These are phyloP conservation scores for Colletotrichum tropicicola DNA, from an alignment of 2,329 filamentous ascomycete genomes.

Conservation along the genomic window DNA sequence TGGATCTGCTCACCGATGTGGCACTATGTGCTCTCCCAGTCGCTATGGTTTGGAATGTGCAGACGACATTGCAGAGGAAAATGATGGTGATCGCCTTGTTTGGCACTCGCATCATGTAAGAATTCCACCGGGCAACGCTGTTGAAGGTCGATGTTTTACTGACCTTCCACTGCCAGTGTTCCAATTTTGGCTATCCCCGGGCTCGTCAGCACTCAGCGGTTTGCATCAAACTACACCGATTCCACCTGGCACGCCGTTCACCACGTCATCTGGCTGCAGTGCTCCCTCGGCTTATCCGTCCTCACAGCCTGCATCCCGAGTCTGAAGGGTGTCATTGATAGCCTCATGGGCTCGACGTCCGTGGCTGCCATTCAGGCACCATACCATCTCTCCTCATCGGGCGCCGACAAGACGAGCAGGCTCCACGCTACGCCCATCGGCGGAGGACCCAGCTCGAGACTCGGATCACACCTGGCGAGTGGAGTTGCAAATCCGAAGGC, in stretches of 20 bases:
- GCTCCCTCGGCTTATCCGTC: background rate
- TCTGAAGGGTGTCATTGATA: constrained; percentile 7
- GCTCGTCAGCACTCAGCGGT: background rate
- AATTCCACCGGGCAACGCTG: background rate
- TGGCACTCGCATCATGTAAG: background rate
- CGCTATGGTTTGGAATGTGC: constrained; percentile 14
- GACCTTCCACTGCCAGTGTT: background rate
- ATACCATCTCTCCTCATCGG: background rate
- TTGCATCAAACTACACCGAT: background rate
- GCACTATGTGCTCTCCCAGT: background rate
- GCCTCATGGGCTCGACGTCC: background rate
- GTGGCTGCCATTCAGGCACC: constrained; percentile 1
- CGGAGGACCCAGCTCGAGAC: background rate
- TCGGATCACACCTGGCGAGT: background rate
- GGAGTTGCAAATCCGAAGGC: background rate
- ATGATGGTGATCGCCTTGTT: background rate
- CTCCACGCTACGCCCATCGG: background rate
- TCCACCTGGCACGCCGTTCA: background rate
- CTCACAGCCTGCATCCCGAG: constrained; percentile 9
- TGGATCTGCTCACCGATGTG: background rate
- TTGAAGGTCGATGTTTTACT: background rate
- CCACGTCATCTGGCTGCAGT: background rate
- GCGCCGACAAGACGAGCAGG: background rate
- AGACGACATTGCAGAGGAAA: background rate
- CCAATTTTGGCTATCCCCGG: background rate